phyloP scores from a whole-genome alignment of 805 yeast genomes.

The Spathaspora hagerdaliae region DNA sequence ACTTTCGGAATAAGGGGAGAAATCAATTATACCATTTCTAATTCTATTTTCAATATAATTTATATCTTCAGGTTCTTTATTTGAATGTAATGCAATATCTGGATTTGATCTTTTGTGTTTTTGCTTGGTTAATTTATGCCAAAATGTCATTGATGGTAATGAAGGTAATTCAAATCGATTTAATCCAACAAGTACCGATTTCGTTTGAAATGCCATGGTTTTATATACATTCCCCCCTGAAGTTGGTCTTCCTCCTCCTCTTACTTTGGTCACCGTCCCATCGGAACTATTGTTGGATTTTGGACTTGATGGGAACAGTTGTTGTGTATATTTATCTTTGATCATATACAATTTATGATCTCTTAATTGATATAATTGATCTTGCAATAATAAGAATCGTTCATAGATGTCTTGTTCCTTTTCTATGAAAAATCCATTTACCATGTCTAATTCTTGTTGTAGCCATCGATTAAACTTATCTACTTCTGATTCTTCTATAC shows the following conservation, averaged over 20 bases:
- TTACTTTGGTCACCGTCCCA: too few relatives aligned
- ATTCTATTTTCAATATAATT: constrained; percentile 35
- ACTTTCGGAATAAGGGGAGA: neutral
- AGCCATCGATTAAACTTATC: constrained; percentile 64
- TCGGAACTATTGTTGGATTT: too few relatives aligned
- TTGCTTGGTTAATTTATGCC: constrained; percentile 13
- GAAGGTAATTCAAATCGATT: constrained; percentile 37
- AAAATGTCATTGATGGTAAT: constrained; percentile 34
- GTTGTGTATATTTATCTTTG: constrained; percentile 8
- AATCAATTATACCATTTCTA: constrained; percentile 26
- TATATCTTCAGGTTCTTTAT: constrained; percentile 18
- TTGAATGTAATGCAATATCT: constrained; percentile 10
- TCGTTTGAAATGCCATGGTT: constrained; percentile 22
- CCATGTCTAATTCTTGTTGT: constrained; percentile 54
- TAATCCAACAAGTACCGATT: constrained; percentile 18
- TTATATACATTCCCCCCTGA: too few relatives aligned
- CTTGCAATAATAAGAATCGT: constrained; percentile 59
- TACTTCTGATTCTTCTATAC: constrained; percentile 19
- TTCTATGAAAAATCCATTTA: constrained; percentile 56
- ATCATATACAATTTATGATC: constrained; percentile 40
- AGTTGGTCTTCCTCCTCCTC: too few relatives aligned
- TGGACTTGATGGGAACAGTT: neutral
- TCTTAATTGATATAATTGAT: constrained; percentile 61
- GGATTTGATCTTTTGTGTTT: constrained; percentile 1
- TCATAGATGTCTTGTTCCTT: constrained; percentile 59